Base-by-base conservation (phyloP, 768 basidiomycete genomes). In the Mycena filopes region DNA sequence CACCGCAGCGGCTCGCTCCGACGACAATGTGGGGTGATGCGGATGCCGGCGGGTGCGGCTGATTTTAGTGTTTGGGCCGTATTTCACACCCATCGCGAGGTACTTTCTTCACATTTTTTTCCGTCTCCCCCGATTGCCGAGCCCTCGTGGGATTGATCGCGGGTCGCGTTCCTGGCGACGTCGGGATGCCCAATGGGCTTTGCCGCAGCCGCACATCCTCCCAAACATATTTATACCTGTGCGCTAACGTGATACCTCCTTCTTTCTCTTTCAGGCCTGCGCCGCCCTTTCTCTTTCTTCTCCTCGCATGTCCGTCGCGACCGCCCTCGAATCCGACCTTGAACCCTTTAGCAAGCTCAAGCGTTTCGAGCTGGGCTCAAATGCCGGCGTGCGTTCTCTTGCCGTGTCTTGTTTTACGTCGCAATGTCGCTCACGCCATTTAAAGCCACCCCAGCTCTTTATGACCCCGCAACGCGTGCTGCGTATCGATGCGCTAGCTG, bases 271-370 rank as follows among this genome's bases (percentile, higher is more conserved):
- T 59, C 76, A 91, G 89, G 90, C 89, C 36, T 78, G 79, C 55
- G 77, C 80, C 60, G 84, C 85, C 48, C 86, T 90, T 60, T 79
- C 83, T 38, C 80, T 88, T 61, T 81, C 85, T 41, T 77, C 78
- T 42, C 77, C 82, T 54, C 74, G 80, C 68, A 79, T 89, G 70
- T 78, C 82, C 29, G 79, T 85, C 41, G 76, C 83, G 16, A 81
- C 88, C 46, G 90, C 88, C 36, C 84, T 89, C 50, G 88, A 90
- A 73, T 75, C 75, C 57, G 89, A 91, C 70, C 80, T 91, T 41
- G 85, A 89, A 70, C 88, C 89, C 11, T 82, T 88, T 60, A 77
- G 83, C 56, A 88, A 87, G 60, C 79, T 91, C 63, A 77, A 78
- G 70, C 83, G 83, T 53, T 74, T 89, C 63, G 67, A 70, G 21